phyloP scores from a whole-genome alignment of 306 rosid genomes.

The Boehmeria nivea region DNA sequence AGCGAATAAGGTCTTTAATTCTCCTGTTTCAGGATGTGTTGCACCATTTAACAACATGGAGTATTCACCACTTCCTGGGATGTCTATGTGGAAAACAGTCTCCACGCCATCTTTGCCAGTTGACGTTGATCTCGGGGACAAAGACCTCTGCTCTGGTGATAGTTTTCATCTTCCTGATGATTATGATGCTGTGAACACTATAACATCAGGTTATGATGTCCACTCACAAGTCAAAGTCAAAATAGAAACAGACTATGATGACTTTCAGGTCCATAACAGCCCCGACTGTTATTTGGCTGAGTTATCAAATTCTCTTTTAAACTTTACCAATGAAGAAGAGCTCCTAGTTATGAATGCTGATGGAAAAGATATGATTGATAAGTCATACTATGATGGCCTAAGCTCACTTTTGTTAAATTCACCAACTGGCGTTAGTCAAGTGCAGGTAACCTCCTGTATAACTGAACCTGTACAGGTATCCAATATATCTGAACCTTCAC shows the following conservation, averaged over 20 bases:
- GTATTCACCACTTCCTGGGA: constrained; percentile 54
- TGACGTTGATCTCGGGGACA: constrained; percentile 27
- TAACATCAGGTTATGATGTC: constrained; percentile 22
- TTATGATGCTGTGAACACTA: constrained; percentile 24
- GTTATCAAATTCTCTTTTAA: constrained; percentile 67
- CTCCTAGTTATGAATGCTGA: constrained; percentile 53
- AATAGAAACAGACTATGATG: constrained; percentile 28
- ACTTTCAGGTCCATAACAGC: constrained; percentile 41
- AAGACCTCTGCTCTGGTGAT: constrained; percentile 21
- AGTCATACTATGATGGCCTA: constrained; percentile 72
- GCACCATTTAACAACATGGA: constrained; percentile 55
- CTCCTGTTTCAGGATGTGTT: constrained; percentile 58
- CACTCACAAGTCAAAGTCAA: constrained; percentile 24
- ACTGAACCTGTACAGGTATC: too few relatives aligned
- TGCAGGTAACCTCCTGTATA: too few relatives aligned
- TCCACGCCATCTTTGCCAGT: constrained; percentile 34
- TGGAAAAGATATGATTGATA: constrained; percentile 62
- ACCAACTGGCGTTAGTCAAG: constrained; percentile 38
- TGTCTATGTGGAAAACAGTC: constrained; percentile 55
- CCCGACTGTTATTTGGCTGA: constrained; percentile 65
- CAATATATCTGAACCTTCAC: too few relatives aligned
- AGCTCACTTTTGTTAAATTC: constrained; percentile 70
- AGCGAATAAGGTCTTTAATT: constrained; percentile 42
- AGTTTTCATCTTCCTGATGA: constrained; percentile 31
- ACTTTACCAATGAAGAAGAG: constrained; percentile 81